Evolutionary conservation across 129 eudicot species (phyloP).

Genomic region (Saussurea involucrata): DNA sequence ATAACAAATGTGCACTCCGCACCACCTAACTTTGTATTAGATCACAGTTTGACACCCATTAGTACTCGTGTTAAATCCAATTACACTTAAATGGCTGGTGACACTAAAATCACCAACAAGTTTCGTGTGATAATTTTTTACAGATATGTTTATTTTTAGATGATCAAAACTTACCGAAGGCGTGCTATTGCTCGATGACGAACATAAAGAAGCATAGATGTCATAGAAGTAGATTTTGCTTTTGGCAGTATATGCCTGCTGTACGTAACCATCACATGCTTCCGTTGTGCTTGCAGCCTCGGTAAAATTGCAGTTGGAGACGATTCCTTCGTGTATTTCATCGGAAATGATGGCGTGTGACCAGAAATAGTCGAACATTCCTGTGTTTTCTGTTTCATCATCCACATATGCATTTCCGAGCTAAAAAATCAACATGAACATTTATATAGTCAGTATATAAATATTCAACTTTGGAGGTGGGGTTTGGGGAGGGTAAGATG

Average conservation of each 20-base stretch:
- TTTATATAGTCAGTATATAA: not conserved
- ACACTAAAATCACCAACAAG: too few relatives aligned
- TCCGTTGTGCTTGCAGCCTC: conserved; percentile 25
- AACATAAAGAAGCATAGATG: too few relatives aligned
- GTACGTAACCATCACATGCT: conserved; percentile 7
- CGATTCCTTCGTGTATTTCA: conserved; percentile 40
- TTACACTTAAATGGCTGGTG: too few relatives aligned
- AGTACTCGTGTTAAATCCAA: too few relatives aligned
- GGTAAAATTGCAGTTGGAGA: conserved; percentile 48
- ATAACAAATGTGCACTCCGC: too few relatives aligned
- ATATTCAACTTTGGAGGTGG: not conserved
- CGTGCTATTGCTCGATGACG: conserved; percentile 25
- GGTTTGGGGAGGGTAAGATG: too few relatives aligned
- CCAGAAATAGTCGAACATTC: conserved; percentile 45
- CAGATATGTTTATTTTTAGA: not conserved
- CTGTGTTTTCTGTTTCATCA: conserved; percentile 22
- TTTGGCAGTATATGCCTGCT: conserved; percentile 15
- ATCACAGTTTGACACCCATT: too few relatives aligned
- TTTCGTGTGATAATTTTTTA: not conserved
- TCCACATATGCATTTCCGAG: conserved; percentile 57
- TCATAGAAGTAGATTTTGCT: conserved; percentile 34
- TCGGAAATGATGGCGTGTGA: conserved; percentile 52
- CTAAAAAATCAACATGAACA: conserved; percentile 24
- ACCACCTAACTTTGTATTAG: too few relatives aligned
- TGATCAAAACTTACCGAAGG: conserved; percentile 29